phyloP scores from a whole-genome alignment of 495 filamentous ascomycete genomes.

The Coniosporium apollinis region DNA sequence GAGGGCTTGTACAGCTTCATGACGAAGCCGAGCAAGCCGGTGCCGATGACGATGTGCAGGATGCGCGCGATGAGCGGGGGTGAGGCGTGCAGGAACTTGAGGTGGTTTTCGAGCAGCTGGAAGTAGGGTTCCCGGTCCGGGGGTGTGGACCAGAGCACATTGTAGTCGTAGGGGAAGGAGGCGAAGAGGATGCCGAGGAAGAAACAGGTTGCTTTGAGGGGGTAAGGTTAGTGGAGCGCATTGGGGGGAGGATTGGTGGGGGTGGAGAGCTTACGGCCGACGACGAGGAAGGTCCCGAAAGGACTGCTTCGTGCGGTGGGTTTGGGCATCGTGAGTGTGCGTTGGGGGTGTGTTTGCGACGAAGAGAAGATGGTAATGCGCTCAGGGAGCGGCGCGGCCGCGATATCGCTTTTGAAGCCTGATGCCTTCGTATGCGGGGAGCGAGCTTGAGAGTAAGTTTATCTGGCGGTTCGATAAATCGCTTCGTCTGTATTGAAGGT shows the following conservation, averaged over 20 bases:
- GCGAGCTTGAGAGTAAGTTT: too few relatives aligned
- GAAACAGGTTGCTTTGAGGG: slow-evolving; percentile 61
- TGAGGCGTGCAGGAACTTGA: slow-evolving; percentile 68
- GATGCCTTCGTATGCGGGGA: too few relatives aligned
- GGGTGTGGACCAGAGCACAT: slow-evolving; percentile 73
- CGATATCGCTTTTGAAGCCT: too few relatives aligned
- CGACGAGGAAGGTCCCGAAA: slow-evolving; percentile 91
- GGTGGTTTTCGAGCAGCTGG: slow-evolving; percentile 69
- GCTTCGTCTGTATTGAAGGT: too few relatives aligned
- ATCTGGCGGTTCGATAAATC: too few relatives aligned
- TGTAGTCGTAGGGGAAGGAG: slow-evolving; percentile 93
- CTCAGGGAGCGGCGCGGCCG: too few relatives aligned
- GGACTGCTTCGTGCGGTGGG: too few relatives aligned
- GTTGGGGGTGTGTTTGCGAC: too few relatives aligned
- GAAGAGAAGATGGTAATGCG: too few relatives aligned
- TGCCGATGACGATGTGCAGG: slow-evolving; percentile 77
- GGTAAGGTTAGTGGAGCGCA: slow-evolving; percentile 3
- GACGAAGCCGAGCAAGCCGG: slow-evolving; percentile 79
- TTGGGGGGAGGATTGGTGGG: slow-evolving; percentile 1
- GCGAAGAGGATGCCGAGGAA: slow-evolving; percentile 98
- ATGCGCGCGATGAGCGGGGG: slow-evolving; percentile 84
- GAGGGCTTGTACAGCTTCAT: slow-evolving; percentile 81
- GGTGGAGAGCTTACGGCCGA: slow-evolving; percentile 54
- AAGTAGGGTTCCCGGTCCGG: slow-evolving; percentile 40
- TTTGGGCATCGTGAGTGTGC: too few relatives aligned